These are phyloP conservation scores for Apiospora pterosperma DNA, from an alignment of 2,329 filamentous ascomycete genomes.

Conservation along the genomic window DNA sequence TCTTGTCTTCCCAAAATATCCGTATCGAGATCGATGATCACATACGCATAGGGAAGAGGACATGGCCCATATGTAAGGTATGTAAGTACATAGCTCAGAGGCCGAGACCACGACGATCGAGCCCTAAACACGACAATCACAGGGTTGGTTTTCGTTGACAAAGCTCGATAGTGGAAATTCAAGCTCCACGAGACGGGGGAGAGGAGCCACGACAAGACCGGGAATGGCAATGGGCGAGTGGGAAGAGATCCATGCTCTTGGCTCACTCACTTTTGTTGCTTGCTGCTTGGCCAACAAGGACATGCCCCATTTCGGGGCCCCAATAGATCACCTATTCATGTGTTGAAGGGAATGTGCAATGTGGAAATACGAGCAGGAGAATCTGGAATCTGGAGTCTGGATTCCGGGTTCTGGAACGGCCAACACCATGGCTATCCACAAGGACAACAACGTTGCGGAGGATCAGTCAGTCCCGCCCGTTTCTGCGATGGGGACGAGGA, in stretches of 20 bases:
- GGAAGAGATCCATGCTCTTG: not conserved
- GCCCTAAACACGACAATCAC: not conserved
- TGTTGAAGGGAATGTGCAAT: not conserved
- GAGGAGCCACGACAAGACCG: too few relatives aligned
- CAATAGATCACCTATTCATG: not conserved
- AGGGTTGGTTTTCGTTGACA: not conserved
- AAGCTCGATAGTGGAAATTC: not conserved
- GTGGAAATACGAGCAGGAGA: not conserved
- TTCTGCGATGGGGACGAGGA: not conserved
- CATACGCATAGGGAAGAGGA: not conserved
- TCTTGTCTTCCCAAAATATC: not conserved
- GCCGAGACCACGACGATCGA: not conserved
- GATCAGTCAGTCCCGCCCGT: not conserved
- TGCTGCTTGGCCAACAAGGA: not conserved
- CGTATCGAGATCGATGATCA: not conserved
- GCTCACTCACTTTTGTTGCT: not conserved
- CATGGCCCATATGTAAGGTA: not conserved
- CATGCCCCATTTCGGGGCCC: not conserved
- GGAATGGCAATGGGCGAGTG: too few relatives aligned
- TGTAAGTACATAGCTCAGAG: not conserved
- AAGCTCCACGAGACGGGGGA: not conserved
- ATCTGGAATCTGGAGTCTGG: not conserved
- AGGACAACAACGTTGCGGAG: not conserved
- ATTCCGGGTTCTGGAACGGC: not conserved
- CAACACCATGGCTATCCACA: not conserved